Evolutionary conservation across 306 rosid genomes (phyloP), one percentile per base, ranked within the genome.

Genomic region (Vicia villosa): DNA sequence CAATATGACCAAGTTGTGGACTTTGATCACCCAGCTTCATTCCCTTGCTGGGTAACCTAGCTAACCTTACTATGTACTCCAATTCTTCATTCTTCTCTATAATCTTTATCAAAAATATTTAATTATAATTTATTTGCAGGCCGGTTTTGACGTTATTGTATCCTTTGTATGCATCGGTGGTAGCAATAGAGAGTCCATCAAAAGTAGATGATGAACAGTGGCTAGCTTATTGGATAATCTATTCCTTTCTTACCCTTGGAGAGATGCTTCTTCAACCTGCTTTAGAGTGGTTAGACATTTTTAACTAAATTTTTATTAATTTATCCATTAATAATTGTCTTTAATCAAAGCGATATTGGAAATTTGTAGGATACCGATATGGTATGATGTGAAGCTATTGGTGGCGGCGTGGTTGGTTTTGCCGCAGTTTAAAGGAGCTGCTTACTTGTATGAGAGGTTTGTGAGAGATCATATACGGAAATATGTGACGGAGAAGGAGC

Each of bases 151-250:
- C 63, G 75, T 69, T 94, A 77, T 68, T 94, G 75, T 94, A 94
- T 68, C 99, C 99, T 46, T 77, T 94, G 99, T 94, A 91, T 74
- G 99, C 99, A 55, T 94, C 99, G 17, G 92, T 94, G 82, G 74
- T 94, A 21, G 97, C 99, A 1, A 84, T 94, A 34, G 97, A 94
- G 77, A 84, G 88, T 66, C 60, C 96, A 21, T 80, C 91, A 1
- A 94, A 91, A 66, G 12, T 84, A 14, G 96, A 89, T 47, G 97
- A 91, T 63, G 85, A 91, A 50, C 99, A 94, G 75, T 94, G 99
- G 99, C 89, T 94, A 65, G 86, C 99, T 60, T 94, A 94, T 56
- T 94, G 99, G 99, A 91, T 94, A 69, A 47, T 87, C 6, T 94
- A 91, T 87, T 94, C 99, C 0, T 89, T 94, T 64, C 91, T 94